phyloP scores from a whole-genome alignment of 2,329 filamentous ascomycete genomes.

The Penicillium sp. region DNA sequence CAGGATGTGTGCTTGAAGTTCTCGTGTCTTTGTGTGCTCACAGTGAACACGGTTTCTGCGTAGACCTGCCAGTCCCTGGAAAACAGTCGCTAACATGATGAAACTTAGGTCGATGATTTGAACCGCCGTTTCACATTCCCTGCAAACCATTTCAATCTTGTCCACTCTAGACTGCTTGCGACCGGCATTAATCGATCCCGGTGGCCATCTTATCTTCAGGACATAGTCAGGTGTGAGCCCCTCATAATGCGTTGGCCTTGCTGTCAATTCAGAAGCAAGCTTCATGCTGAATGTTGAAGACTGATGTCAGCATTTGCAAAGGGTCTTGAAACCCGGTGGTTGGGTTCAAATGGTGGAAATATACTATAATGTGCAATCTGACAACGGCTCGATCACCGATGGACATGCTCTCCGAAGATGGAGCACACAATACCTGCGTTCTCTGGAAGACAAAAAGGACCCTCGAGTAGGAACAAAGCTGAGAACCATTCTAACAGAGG shows the following conservation, averaged over 20 bases:
- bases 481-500: constrained; percentile 54
- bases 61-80: neutral
- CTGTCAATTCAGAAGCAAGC: neutral
- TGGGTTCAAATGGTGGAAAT: constrained; percentile 90
- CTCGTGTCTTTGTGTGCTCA: neutral
- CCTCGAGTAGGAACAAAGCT: constrained; percentile 61
- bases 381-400: constrained; percentile 72
- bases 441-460: constrained; percentile 62
- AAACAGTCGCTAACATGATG: constrained; percentile 19
- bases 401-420: constrained; percentile 62
- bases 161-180: constrained; percentile 64
- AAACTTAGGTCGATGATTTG: constrained; percentile 60
- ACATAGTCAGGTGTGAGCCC: constrained; percentile 57
- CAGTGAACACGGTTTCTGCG: neutral
- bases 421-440: constrained; percentile 62
- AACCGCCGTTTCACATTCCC: constrained; percentile 67
- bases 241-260: constrained; percentile 1
- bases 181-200: constrained; percentile 65
- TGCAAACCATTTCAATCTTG: constrained; percentile 71
- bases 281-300: neutral
- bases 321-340: constrained; percentile 63
- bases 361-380: constrained; percentile 79
- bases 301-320: constrained; percentile 19
- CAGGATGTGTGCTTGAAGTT: neutral
- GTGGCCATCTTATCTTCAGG: constrained; percentile 72